Conservation (phyloP, 805 yeast genomes). For the Candida anglica region DNA sequence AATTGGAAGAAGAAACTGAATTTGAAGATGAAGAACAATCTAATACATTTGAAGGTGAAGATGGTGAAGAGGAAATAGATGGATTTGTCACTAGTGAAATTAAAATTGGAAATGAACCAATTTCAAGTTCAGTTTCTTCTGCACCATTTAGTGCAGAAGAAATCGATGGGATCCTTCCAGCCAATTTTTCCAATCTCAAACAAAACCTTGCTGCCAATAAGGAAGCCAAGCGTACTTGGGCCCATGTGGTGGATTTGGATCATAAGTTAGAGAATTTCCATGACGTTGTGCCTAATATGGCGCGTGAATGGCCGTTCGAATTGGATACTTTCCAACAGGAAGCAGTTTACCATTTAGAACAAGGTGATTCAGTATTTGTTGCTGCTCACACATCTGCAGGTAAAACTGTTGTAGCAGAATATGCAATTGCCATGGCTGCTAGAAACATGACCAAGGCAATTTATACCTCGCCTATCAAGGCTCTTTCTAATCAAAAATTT, state of each 20-base stretch:
- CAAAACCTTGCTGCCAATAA: constrained; percentile 18
- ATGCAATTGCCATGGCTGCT: constrained; percentile 95
- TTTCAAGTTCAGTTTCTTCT: background rate
- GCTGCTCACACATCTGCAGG: constrained; percentile 99
- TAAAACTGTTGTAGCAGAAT: constrained; percentile 96
- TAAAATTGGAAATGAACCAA: background rate
- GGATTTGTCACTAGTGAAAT: background rate
- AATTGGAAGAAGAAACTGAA: constrained; percentile 9
- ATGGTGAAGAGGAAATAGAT: constrained; percentile 3
- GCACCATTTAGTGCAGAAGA: constrained; percentile 40
- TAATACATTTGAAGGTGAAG: constrained; percentile 4
- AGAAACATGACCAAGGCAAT: constrained; percentile 96
- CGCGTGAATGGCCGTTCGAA: constrained; percentile 92
- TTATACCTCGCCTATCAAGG: constrained; percentile 93
- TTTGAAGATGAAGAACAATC: constrained; percentile 10
- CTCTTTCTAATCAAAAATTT: constrained; percentile 84
- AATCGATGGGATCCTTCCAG: constrained; percentile 40
- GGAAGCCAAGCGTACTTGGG: constrained; percentile 67
- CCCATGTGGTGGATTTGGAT: constrained; percentile 87
- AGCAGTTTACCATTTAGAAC: constrained; percentile 93
- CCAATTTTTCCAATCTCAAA: constrained; percentile 24
- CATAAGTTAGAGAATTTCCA: constrained; percentile 79
- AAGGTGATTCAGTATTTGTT: constrained; percentile 96
- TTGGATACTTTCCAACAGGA: constrained; percentile 94
- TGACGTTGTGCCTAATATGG: constrained; percentile 89